A percentile compares a stretch with the other conserved stretches of the same genome.
Conservation (phyloP, 129 eudicot genomes). For the Saussurea involucrata region DNA sequence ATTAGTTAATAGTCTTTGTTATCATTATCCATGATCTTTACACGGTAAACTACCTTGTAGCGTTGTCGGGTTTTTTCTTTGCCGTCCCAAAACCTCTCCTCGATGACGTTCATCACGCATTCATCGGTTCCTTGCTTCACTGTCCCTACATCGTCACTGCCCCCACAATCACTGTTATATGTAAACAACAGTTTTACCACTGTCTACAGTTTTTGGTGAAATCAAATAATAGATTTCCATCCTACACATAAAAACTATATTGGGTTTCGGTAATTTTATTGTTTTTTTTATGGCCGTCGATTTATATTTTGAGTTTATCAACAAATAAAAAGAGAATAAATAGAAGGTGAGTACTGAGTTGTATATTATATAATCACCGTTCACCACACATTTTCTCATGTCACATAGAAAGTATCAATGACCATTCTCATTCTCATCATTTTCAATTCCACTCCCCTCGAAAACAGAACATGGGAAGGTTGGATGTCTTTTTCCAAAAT, state of each 20-base stretch:
- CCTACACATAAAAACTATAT: not conserved
- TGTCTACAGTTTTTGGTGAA: not conserved
- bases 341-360: not conserved
- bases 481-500: no score
- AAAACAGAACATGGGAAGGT: no score
- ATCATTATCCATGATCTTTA: not conserved
- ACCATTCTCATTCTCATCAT: no score
- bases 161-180: not conserved
- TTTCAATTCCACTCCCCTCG: no score
- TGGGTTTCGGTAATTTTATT: not conserved
- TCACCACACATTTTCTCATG: not conserved
- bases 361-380: not conserved
- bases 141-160: no score
- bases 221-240: not conserved
- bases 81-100: not conserved
- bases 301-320: not conserved
- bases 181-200: not conserved
- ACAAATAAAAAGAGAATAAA: not conserved
- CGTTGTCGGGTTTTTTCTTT: not conserved
- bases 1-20: not conserved
- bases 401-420: no score
- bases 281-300: not conserved
- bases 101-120: not conserved
- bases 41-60: not conserved
- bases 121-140: not conserved